These are phyloP conservation scores for Leccinum subspadiceum DNA, from an alignment of 1,284 basidiomycete species.

Conservation along the genomic window DNA sequence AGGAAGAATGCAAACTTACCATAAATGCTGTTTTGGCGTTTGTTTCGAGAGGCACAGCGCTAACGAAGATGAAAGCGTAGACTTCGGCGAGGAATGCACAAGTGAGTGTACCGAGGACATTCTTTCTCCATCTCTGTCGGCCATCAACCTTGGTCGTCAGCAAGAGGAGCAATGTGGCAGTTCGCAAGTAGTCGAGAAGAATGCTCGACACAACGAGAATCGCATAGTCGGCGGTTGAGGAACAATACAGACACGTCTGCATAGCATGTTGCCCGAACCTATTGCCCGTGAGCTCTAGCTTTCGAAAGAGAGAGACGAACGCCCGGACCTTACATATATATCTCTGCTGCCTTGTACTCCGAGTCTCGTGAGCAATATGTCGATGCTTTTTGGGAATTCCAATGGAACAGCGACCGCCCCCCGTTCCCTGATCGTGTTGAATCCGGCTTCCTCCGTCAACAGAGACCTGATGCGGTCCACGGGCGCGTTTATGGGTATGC, in stretches of 20 bases:
- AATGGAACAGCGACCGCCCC: slow-evolving; percentile 20
- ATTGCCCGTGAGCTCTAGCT: slow-evolving; percentile 6
- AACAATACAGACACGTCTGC: slow-evolving; percentile 61
- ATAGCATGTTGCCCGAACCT: slow-evolving; percentile 68
- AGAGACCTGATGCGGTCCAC: slow-evolving; percentile 49
- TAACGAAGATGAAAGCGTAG: slow-evolving; percentile 49
- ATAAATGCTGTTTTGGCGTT: slow-evolving; percentile 44
- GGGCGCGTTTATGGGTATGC: slow-evolving; percentile 53
- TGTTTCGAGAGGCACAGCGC: slow-evolving; percentile 45
- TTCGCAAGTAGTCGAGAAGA: slow-evolving; percentile 57
- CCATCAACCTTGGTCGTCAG: slow-evolving; percentile 39
- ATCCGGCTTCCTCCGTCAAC: slow-evolving; percentile 36
- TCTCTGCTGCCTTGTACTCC: slow-evolving; percentile 57
- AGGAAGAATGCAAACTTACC: slow-evolving; percentile 42
- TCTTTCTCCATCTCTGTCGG: slow-evolving; percentile 48
- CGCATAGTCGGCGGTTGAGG: slow-evolving; percentile 54
- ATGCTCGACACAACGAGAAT: slow-evolving; percentile 54
- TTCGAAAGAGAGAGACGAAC: background rate
- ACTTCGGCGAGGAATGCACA: slow-evolving; percentile 49
- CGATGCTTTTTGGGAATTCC: slow-evolving; percentile 45
- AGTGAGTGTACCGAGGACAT: slow-evolving; percentile 48
- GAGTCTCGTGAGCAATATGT: slow-evolving; percentile 53
- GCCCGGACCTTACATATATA: slow-evolving; percentile 56
- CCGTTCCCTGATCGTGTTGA: slow-evolving; percentile 3
- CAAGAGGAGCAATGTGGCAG: slow-evolving; percentile 54